Evolutionary conservation across 2,329 filamentous ascomycete genomes (phyloP).

Genomic region (Monilinia fructicola): DNA sequence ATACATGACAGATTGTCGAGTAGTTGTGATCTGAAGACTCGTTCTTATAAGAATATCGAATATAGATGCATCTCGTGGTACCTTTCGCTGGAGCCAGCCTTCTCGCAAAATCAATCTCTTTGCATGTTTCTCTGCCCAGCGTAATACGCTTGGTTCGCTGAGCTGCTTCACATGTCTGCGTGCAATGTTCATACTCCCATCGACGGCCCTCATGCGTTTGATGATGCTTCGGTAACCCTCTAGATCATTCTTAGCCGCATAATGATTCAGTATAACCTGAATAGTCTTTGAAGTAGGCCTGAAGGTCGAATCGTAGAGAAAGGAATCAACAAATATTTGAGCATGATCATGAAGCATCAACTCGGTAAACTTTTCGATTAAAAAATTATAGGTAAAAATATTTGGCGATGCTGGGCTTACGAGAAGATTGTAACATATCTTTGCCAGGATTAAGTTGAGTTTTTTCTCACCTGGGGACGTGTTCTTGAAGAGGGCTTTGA

Average conservation of each 20-base stretch:
- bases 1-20: constrained; percentile 31
- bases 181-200: constrained; percentile 26
- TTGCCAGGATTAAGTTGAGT: constrained; percentile 38
- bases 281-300: constrained; percentile 34
- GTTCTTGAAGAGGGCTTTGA: constrained; percentile 30
- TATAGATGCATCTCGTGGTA: constrained; percentile 31
- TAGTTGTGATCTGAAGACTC: constrained; percentile 30
- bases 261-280: constrained; percentile 39
- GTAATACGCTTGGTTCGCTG: constrained; percentile 16
- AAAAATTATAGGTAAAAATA: constrained; percentile 67
- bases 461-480: constrained; percentile 22
- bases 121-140: constrained; percentile 33
- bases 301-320: constrained; percentile 45
- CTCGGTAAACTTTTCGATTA: constrained; percentile 65
- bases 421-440: constrained; percentile 64
- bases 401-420: constrained; percentile 60
- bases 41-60: constrained; percentile 38
- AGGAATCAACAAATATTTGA: constrained; percentile 53
- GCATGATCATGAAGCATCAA: constrained; percentile 51
- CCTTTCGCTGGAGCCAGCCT: constrained; percentile 32
- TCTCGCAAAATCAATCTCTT: constrained; percentile 29
- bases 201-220: constrained; percentile 35
- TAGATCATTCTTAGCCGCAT: constrained; percentile 31
- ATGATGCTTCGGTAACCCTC: constrained; percentile 34
- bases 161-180: constrained; percentile 16